phyloP scores from a whole-genome alignment of 768 basidiomycete genomes.

The Termitomyces bulborhizus region DNA sequence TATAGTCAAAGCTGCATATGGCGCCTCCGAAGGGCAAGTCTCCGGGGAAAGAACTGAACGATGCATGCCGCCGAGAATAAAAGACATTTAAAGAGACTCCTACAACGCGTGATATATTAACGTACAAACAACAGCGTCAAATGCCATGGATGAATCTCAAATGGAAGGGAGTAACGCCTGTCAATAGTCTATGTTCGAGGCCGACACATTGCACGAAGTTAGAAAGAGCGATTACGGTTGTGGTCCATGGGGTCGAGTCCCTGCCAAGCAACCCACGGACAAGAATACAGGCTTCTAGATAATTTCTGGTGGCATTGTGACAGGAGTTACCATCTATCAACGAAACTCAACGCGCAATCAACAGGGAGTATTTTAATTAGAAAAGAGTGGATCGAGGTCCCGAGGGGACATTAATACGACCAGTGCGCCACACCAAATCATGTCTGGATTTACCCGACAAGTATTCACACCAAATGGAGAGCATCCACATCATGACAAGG shows the following conservation, averaged over 20 bases:
- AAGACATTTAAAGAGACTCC: background rate
- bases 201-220: background rate
- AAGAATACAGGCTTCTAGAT: background rate
- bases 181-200: background rate
- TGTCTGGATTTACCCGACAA: background rate
- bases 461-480: background rate
- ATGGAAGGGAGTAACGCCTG: background rate
- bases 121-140: background rate
- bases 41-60: too few relatives aligned
- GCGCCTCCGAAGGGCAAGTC: background rate
- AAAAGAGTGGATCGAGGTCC: background rate
- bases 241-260: too few relatives aligned
- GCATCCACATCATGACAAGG: background rate
- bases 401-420: too few relatives aligned
- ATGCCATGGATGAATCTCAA: background rate
- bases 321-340: background rate
- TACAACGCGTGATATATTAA: too few relatives aligned
- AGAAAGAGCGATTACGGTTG: background rate
- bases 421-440: background rate
- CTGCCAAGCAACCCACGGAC: background rate
- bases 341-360: background rate
- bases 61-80: background rate
- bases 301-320: background rate
- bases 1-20: background rate
- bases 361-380: background rate